phyloP scores from a whole-genome alignment of 2,329 filamentous ascomycete genomes.

The Talaromyces sp. region DNA sequence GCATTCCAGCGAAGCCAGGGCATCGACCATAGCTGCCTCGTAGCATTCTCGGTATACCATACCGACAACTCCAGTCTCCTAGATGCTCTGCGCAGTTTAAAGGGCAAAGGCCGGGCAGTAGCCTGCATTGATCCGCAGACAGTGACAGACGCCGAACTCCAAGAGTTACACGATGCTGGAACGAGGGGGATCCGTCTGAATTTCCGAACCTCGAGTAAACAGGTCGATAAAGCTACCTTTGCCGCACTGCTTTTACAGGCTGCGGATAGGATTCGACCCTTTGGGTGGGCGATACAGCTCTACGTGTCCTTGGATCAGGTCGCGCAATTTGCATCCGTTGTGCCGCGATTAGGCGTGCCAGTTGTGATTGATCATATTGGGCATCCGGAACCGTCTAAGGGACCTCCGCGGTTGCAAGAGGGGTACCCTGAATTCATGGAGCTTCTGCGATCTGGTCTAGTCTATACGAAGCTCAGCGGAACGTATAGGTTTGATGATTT shows the following conservation, averaged over 20 bases:
- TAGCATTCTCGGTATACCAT: constrained; percentile 60
- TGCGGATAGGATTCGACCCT: constrained; percentile 1
- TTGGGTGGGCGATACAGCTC: constrained; percentile 3
- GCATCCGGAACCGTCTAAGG: constrained; percentile 2
- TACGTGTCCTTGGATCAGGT: constrained; percentile 6
- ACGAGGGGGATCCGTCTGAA: constrained; percentile 59
- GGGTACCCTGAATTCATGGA: constrained; percentile 7
- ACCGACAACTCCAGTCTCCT: constrained; percentile 57
- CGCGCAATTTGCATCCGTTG: constrained; percentile 14
- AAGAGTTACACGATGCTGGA: constrained; percentile 53
- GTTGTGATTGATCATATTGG: constrained; percentile 10
- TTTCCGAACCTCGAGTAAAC: constrained; percentile 26
- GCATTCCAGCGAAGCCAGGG: constrained; percentile 9
- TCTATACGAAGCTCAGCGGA: constrained; percentile 11
- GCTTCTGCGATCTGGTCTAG: background rate
- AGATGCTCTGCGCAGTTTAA: constrained; percentile 48
- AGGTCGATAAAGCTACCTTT: background rate
- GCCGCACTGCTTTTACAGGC: background rate
- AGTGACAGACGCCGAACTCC: constrained; percentile 37
- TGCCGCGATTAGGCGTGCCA: background rate
- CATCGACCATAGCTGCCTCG: constrained; percentile 29
- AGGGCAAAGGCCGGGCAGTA: constrained; percentile 43
- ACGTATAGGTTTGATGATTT: constrained; percentile 7
- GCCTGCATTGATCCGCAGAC: constrained; percentile 51
- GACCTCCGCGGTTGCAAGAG: background rate